These are phyloP conservation scores for Leucaena leucocephala DNA, from an alignment of 306 rosid species.

Conservation along the genomic window DNA sequence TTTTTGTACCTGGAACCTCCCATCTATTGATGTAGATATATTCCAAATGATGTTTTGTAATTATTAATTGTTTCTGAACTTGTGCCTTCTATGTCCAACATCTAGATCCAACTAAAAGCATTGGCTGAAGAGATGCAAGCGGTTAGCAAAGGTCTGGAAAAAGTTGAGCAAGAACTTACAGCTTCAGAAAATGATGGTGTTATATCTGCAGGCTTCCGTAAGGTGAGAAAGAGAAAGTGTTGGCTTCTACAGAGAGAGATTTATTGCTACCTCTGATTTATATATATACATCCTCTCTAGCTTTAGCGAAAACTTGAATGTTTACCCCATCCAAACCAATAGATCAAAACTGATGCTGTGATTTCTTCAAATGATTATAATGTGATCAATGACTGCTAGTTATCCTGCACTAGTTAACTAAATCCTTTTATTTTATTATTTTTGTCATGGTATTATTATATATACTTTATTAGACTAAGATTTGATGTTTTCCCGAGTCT, in stretches of 20 bases:
- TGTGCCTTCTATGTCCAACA: slow-evolving; percentile 26
- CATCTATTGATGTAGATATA: slow-evolving; percentile 18
- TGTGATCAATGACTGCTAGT: slow-evolving; percentile 14
- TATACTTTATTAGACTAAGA: background rate
- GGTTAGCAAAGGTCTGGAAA: slow-evolving; percentile 96
- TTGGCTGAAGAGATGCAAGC: slow-evolving; percentile 99
- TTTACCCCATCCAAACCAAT: slow-evolving; percentile 15
- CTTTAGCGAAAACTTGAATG: background rate
- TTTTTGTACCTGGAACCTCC: slow-evolving; percentile 31
- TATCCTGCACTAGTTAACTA: slow-evolving; percentile 9
- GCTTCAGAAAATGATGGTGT: slow-evolving; percentile 87
- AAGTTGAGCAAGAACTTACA: slow-evolving; percentile 93
- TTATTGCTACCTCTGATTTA: background rate
- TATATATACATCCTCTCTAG: background rate
- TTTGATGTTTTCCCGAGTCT: background rate
- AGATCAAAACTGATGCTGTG: slow-evolving; percentile 9
- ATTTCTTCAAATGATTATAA: slow-evolving; percentile 2
- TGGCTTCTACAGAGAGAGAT: slow-evolving; percentile 12
- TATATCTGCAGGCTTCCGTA: slow-evolving; percentile 79
- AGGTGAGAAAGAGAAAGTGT: slow-evolving; percentile 51
- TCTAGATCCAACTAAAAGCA: slow-evolving; percentile 92
- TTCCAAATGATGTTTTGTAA: slow-evolving; percentile 9
- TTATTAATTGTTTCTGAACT: slow-evolving; percentile 29
- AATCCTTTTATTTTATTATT: background rate
- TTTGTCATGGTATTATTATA: background rate